Base-by-base conservation (phyloP, 768 basidiomycete species). In the Tylopilus cervinicoccineus region DNA sequence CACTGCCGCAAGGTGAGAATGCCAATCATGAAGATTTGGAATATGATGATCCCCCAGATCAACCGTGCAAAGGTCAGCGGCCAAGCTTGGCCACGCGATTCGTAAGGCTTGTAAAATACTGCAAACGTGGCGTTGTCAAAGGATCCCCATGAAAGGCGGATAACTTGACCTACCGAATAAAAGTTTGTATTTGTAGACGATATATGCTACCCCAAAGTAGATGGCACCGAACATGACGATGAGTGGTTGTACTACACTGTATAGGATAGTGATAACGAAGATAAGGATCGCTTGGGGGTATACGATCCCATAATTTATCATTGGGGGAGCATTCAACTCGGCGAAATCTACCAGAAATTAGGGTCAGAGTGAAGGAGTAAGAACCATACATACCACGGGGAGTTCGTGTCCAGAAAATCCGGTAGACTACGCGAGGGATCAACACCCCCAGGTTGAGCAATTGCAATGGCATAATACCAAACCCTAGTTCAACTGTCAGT, bases 71-170 rank as follows among this genome's bases (percentile, higher is more conserved):
- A 97, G 0, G 96, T 94, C 56, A 97, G 83, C 0, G 93, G 92
- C 95, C 96, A 98, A 2, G 94, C 96, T 71, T 97, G 93, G 2
- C 96, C 96, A 57, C 88, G 88, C 2, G 89, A 92, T 70, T 97
- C 94, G 68, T 97, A 98, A 0, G 96, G 95, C 62, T 97, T 97
- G 74, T 96, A 96, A 74, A 95, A 98, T 17, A 97, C 93, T 96
- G 61, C 0, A 38, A 39, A 34, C 45, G 11, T n/a, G 27, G 29
- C 6, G 41, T 22, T 13, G 24, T 46, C 28, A n/a, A 51, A 20
- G 29, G 20, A 29, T 16, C 16, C 4, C 9, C 23, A 29, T 20
- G 28, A 16, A 13, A 43, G 28, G 9, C 17, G 12, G 4, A 38
- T 27, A 20, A 0, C 3, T 29, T 4, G 17, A 69, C 88, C 47